Evolutionary conservation across 768 basidiomycete species (phyloP).

Genomic region (Russula abietina): DNA sequence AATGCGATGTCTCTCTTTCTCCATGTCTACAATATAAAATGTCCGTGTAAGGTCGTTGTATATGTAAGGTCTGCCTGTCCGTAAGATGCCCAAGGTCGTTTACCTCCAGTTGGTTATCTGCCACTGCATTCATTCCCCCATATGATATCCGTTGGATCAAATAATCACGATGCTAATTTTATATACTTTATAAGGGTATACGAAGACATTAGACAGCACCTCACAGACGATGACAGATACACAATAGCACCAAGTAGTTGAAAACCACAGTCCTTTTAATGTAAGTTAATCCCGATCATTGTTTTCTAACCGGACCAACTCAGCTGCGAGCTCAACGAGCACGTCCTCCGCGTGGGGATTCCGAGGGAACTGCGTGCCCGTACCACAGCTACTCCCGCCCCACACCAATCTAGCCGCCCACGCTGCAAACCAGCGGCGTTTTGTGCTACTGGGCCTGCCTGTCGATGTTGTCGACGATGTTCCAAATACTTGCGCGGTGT

Average conservation of each 20-base stretch:
- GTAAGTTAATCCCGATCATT: background rate
- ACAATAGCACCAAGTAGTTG: background rate
- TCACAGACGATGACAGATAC: background rate
- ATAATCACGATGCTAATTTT: background rate
- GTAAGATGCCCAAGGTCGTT: too few species aligned
- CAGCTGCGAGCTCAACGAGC: constrained; percentile 57
- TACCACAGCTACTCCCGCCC: constrained; percentile 57
- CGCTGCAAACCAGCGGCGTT: constrained; percentile 42
- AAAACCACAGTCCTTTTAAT: too few species aligned
- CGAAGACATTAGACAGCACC: background rate
- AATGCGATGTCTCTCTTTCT: too few species aligned
- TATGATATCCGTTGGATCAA: background rate
- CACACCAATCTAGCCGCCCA: constrained; percentile 49
- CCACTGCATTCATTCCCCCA: background rate
- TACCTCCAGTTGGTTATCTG: too few species aligned
- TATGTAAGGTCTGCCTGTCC: too few species aligned
- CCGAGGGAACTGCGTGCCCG: constrained; percentile 61
- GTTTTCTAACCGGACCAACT: constrained; percentile 50
- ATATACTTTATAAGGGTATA: background rate
- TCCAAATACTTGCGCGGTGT: constrained; percentile 62
- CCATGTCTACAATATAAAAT: too few species aligned
- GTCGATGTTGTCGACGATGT: background rate
- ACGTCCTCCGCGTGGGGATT: constrained; percentile 63
- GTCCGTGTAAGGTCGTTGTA: too few species aligned
- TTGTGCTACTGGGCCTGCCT: constrained; percentile 28